phyloP scores from a whole-genome alignment of 305 asterid genomes.

The Ilex paraguariensis region DNA sequence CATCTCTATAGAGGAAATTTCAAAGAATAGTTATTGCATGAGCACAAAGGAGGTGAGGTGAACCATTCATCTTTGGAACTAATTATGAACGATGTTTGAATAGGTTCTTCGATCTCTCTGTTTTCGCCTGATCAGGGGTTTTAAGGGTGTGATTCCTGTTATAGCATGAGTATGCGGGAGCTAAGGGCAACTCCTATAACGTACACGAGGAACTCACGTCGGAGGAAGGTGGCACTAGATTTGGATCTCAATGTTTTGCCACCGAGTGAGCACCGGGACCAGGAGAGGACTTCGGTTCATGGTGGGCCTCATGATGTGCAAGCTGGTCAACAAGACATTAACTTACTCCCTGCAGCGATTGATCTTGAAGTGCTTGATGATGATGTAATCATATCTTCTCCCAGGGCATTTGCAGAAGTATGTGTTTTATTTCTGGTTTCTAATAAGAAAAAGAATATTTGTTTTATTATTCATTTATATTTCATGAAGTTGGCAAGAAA shows the following conservation, averaged over 20 bases:
- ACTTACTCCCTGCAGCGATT: conserved; percentile 42
- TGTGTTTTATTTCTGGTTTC: not conserved
- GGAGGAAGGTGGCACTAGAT: conserved; percentile 44
- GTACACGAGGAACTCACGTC: conserved; percentile 39
- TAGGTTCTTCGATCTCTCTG: no score
- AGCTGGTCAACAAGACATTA: conserved; percentile 24
- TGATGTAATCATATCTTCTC: conserved; percentile 84
- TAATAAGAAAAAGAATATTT: no score
- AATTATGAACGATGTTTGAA: no score
- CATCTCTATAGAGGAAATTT: no score
- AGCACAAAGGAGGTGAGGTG: no score
- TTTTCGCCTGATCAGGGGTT: conserved; percentile 11
- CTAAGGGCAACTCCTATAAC: conserved; percentile 22
- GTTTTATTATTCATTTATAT: no score
- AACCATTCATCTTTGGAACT: no score
- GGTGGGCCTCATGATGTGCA: conserved; percentile 34
- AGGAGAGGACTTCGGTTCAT: conserved; percentile 43
- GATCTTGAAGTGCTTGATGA: conserved; percentile 82
- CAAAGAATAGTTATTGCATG: no score
- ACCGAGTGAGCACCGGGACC: conserved; percentile 39
- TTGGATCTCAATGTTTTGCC: conserved; percentile 75
- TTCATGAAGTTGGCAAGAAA: no score
- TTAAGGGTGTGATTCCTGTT: conserved; percentile 10
- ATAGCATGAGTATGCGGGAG: conserved; percentile 48
- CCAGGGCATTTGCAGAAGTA: conserved; percentile 81